Conservation (phyloP, 108 stramenopile species). For the Halocafeteria seosinensis region DNA sequence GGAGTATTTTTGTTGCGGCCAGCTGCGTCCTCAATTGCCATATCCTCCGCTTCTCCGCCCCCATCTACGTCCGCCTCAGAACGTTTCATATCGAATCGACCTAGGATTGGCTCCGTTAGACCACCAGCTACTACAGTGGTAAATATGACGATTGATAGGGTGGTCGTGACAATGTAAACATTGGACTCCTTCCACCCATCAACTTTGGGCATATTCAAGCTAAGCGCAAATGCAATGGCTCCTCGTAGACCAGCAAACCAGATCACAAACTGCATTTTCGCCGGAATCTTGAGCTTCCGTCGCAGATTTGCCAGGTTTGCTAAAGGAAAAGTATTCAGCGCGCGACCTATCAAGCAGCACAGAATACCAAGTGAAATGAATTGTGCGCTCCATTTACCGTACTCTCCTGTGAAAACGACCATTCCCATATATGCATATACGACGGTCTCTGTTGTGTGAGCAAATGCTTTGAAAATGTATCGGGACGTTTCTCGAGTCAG, state of each 20-base stretch:
- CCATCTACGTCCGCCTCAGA: not conserved
- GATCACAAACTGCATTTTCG: slow-evolving; percentile 65
- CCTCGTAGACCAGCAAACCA: slow-evolving; percentile 89
- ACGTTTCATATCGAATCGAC: slow-evolving; percentile 57
- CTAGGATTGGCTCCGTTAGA: slow-evolving; percentile 62
- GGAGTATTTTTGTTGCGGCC: slow-evolving; percentile 11
- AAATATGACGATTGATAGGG: slow-evolving; percentile 75
- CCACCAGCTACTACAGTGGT: slow-evolving; percentile 92
- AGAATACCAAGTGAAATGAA: slow-evolving; percentile 56
- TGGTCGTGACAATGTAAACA: slow-evolving; percentile 45
- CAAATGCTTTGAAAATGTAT: slow-evolving; percentile 77
- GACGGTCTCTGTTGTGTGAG: slow-evolving; percentile 66
- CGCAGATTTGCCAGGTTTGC: slow-evolving; percentile 61
- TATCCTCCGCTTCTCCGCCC: slow-evolving; percentile 11
- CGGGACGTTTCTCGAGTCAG: slow-evolving; percentile 62
- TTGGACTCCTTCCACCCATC: slow-evolving; percentile 15
- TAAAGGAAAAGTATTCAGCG: slow-evolving; percentile 73
- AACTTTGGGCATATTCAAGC: slow-evolving; percentile 73
- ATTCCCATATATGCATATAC: slow-evolving; percentile 94
- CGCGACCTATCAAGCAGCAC: slow-evolving; percentile 61
- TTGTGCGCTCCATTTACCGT: slow-evolving; percentile 45
- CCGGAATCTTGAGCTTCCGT: slow-evolving; percentile 43
- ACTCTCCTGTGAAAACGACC: slow-evolving; percentile 71
- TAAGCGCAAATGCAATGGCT: slow-evolving; percentile 79
- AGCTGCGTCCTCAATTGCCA: too few species aligned